A percentile compares a stretch with the other conserved stretches of the same genome.
These are phyloP conservation scores for Rugonectria rugulosa DNA, from an alignment of 2,329 filamentous ascomycete genomes.

Conservation along the genomic window DNA sequence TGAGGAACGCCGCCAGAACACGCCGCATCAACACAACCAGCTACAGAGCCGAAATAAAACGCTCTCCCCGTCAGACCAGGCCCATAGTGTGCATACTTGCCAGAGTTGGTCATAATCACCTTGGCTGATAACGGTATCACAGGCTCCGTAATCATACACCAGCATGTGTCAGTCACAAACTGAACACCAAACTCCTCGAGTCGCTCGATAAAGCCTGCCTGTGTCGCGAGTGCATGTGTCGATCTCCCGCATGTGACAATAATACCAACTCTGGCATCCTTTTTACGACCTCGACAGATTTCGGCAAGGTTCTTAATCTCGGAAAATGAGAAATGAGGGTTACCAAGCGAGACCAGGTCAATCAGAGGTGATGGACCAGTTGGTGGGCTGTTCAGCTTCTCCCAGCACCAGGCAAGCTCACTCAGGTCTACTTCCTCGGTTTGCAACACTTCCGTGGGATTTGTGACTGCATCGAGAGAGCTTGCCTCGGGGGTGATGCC, in stretches of 20 bases:
- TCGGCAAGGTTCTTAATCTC: constrained; percentile 20
- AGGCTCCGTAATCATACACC: constrained; percentile 13
- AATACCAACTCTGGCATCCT: neutral
- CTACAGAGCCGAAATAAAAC: constrained; percentile 1
- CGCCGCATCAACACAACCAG: neutral
- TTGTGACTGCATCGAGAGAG: neutral
- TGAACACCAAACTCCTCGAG: constrained; percentile 1
- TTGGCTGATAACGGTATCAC: neutral
- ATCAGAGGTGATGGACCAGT: constrained; percentile 1
- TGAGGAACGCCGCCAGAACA: too few relatives aligned
- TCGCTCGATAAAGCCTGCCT: constrained; percentile 16
- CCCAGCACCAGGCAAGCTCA: constrained; percentile 16
- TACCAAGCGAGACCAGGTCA: constrained; percentile 27
- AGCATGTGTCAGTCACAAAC: constrained; percentile 9
- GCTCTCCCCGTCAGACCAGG: neutral
- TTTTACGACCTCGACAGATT: constrained; percentile 1
- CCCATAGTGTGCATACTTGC: constrained; percentile 11
- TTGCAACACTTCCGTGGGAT: neutral
- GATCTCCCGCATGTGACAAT: constrained; percentile 15
- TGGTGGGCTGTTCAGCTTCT: constrained; percentile 19
- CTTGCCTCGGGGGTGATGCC: constrained; percentile 29
- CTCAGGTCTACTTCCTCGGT: constrained; percentile 1
- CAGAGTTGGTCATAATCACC: constrained; percentile 7
- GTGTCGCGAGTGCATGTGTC: constrained; percentile 22
- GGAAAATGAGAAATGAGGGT: constrained; percentile 28